phyloP scores from a whole-genome alignment of 2,329 filamentous ascomycete species.

The Hortaea sp. region DNA sequence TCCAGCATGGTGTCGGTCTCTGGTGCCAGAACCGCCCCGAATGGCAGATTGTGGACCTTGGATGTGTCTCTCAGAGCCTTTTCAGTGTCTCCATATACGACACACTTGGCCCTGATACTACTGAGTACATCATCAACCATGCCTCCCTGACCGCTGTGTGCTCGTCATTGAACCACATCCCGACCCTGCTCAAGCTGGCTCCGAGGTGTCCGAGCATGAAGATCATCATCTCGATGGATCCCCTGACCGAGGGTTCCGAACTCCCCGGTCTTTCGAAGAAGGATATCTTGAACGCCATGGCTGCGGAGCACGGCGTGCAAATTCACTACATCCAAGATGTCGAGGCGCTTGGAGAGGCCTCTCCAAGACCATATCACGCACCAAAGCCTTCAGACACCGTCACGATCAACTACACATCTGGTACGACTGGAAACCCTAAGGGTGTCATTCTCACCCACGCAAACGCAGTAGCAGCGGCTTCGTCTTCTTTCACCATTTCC shows the following conservation, averaged over 20 bases:
- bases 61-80: conserved; percentile 73
- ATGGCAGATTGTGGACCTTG: conserved; percentile 85
- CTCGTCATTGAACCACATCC: conserved; percentile 70
- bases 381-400: conserved; percentile 66
- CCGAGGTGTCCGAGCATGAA: conserved; percentile 71
- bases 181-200: conserved; percentile 68
- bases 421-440: conserved; percentile 74
- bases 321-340: conserved; percentile 74
- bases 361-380: conserved; percentile 59
- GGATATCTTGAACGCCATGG: conserved; percentile 65
- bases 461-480: conserved; percentile 66
- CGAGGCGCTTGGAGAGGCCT: conserved; percentile 65
- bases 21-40: conserved; percentile 84
- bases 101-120: conserved; percentile 81
- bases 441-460: conserved; percentile 74
- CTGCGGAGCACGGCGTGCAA: conserved; percentile 60
- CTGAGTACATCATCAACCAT: conserved; percentile 94
- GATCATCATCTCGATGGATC: conserved; percentile 77
- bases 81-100: conserved; percentile 94
- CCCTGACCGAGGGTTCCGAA: conserved; percentile 65
- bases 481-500: conserved; percentile 47
- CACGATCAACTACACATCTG: conserved; percentile 87
- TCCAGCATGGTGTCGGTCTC: conserved; percentile 65
- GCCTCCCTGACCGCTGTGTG: conserved; percentile 65
- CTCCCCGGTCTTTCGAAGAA: conserved; percentile 67